Percentiles rank a stretch among this genome's conserved stretches.
These are phyloP conservation scores for Candida alai DNA, from an alignment of 805 yeast genomes.

Conservation along the genomic window DNA sequence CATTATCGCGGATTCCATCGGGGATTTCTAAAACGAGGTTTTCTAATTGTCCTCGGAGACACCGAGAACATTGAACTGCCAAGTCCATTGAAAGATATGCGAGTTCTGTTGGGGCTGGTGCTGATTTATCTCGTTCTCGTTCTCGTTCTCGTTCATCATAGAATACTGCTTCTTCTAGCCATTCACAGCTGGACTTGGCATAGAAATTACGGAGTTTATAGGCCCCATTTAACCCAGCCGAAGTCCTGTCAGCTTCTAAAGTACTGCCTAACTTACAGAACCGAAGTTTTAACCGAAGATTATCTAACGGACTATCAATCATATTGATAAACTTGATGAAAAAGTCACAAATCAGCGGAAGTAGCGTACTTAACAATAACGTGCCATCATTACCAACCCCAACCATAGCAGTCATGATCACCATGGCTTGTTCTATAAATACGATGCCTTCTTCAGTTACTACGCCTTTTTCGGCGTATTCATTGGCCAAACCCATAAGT, in stretches of 20 bases:
- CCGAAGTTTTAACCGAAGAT: conserved; percentile 39
- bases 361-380: conserved; percentile 27
- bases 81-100: conserved; percentile 53
- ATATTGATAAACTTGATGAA: conserved; percentile 25
- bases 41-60: conserved; percentile 52
- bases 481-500: conserved; percentile 35
- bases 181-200: conserved; percentile 44
- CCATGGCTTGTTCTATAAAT: conserved; percentile 48
- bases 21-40: conserved; percentile 58
- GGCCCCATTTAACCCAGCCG: conserved; percentile 41
- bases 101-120: conserved; percentile 32
- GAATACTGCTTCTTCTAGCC: conserved; percentile 53
- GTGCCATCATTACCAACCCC: conserved; percentile 32
- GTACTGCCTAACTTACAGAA: conserved; percentile 37
- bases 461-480: conserved; percentile 23
- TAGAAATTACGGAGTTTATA: conserved; percentile 44
- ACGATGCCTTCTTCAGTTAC: conserved; percentile 27
- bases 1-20: conserved; percentile 51
- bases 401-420: conserved; percentile 41
- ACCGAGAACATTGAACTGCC: conserved; percentile 60
- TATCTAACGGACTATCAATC: conserved; percentile 24
- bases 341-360: conserved; percentile 27
- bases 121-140: not conserved
- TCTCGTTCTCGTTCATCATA: conserved; percentile 13
- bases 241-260: conserved; percentile 29